phyloP scores from a whole-genome alignment of 768 basidiomycete species.

The Hygrophorus russula region DNA sequence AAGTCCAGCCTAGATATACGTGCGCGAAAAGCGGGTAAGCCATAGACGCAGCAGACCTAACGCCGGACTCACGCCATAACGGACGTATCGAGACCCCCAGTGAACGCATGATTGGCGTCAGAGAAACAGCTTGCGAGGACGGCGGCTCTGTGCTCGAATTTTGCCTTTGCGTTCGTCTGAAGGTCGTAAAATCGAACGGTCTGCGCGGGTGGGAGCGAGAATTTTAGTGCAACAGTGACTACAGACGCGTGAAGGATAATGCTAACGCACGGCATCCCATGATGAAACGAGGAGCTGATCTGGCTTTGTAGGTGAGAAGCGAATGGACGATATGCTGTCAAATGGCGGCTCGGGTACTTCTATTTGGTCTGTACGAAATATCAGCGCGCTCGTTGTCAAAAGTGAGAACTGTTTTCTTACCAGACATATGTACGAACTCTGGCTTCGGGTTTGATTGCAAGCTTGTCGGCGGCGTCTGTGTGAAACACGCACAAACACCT shows the following conservation, averaged over 20 bases:
- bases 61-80: slow-evolving; percentile 6
- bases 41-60: neutral
- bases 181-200: slow-evolving; percentile 41
- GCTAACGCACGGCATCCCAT: slow-evolving; percentile 65
- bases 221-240: slow-evolving; percentile 2
- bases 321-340: slow-evolving; percentile 73
- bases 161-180: slow-evolving; percentile 59
- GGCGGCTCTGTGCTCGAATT: slow-evolving; percentile 82
- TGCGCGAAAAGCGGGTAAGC: neutral
- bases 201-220: slow-evolving; percentile 9
- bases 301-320: slow-evolving; percentile 73
- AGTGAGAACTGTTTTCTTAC: too few species aligned
- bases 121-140: slow-evolving; percentile 77
- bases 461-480: too few species aligned
- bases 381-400: too few species aligned
- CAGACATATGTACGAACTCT: too few species aligned
- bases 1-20: slow-evolving; percentile 56
- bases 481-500: too few species aligned
- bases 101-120: slow-evolving; percentile 39
- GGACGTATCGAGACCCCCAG: slow-evolving; percentile 9
- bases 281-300: slow-evolving; percentile 73
- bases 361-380: slow-evolving; percentile 4
- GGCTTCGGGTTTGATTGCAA: too few species aligned
- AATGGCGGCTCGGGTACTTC: slow-evolving; percentile 57
- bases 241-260: slow-evolving; percentile 6